These are phyloP conservation scores for Crucibulum laeve DNA, from an alignment of 768 basidiomycete species.

Conservation along the genomic window DNA sequence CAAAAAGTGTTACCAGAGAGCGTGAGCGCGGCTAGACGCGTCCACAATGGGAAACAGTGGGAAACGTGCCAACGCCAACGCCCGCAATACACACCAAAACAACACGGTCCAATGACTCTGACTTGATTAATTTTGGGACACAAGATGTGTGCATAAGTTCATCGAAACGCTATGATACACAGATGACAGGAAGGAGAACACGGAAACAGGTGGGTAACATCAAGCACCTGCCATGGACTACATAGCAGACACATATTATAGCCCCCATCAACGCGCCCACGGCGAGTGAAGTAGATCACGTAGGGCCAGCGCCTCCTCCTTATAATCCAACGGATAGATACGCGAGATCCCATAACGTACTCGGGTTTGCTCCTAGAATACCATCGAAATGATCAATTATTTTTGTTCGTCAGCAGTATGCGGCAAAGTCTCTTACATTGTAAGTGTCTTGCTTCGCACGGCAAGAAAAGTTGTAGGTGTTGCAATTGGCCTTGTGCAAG, in stretches of 20 bases:
- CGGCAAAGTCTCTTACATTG: constrained; percentile 51
- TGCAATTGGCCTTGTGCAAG: constrained; percentile 62
- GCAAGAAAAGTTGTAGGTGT: constrained; percentile 77
- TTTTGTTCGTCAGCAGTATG: background rate
- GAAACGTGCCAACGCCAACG: background rate
- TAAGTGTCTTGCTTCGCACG: constrained; percentile 85
- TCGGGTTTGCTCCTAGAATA: constrained; percentile 66
- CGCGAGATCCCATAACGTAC: constrained; percentile 79
- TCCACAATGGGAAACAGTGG: constrained; percentile 4
- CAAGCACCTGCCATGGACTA: too few species aligned
- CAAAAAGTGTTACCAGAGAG: background rate
- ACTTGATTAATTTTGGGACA: too few species aligned
- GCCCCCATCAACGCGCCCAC: constrained; percentile 47
- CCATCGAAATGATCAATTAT: background rate
- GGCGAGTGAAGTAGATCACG: constrained; percentile 53
- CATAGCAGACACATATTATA: too few species aligned
- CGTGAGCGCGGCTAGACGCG: constrained; percentile 6
- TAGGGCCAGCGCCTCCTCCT: constrained; percentile 57
- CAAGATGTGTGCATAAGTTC: too few species aligned
- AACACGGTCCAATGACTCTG: background rate
- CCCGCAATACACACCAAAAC: background rate
- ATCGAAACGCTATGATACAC: too few species aligned
- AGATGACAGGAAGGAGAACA: too few species aligned
- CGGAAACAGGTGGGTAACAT: too few species aligned
- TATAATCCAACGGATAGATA: constrained; percentile 63